A percentile compares a stretch with the other conserved stretches of the same genome.
phyloP scores from a whole-genome alignment of 257 asterid species.

The Solanum sejunctum region DNA sequence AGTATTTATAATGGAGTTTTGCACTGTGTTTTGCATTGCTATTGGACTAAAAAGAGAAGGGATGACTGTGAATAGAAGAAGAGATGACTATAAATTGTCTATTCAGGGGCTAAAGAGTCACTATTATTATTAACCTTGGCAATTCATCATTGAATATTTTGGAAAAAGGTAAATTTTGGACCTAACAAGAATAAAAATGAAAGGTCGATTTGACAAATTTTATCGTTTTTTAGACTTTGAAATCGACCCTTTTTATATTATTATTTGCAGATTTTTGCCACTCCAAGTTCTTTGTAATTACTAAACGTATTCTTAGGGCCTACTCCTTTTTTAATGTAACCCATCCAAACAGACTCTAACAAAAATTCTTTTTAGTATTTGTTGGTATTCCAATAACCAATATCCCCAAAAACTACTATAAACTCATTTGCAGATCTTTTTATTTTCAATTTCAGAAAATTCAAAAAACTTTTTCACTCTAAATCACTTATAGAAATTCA shows the following conservation, averaged over 20 bases:
- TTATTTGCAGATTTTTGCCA: neutral
- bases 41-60: neutral
- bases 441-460: no score
- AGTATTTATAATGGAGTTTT: neutral
- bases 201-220: conserved; percentile 53
- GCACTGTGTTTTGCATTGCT: neutral
- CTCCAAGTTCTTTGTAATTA: neutral
- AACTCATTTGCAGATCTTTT: no score
- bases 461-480: neutral
- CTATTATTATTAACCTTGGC: neutral
- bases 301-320: neutral
- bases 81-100: neutral
- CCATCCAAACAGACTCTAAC: no score
- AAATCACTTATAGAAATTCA: neutral
- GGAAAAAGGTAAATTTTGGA: conserved; percentile 5
- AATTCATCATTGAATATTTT: conserved; percentile 2
- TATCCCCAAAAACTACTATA: no score
- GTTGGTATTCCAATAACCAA: no score
- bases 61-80: neutral
- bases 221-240: neutral
- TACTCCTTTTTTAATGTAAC: neutral
- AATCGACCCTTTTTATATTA: neutral
- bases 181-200: neutral
- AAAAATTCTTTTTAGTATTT: no score
- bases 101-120: neutral